Conservation (phyloP, 768 basidiomycete species). For the Macrolepiota dolichaula region DNA sequence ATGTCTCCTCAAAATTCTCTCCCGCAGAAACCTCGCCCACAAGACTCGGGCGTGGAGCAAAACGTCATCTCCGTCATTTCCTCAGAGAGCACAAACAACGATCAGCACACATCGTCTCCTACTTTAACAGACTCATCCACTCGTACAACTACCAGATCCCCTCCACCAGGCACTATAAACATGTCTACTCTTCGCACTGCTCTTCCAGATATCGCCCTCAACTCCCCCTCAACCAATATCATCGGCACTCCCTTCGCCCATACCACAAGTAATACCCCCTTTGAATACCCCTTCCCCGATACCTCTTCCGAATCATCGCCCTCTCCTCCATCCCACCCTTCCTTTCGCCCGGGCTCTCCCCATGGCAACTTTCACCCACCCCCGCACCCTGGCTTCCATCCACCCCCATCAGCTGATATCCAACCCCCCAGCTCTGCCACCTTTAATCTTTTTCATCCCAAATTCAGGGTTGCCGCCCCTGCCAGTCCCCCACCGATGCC, state of each 20-base stretch:
- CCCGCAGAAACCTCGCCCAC: background rate
- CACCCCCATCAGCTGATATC: background rate
- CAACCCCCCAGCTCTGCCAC: background rate
- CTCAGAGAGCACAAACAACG: background rate
- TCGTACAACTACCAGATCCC: conserved; percentile 3
- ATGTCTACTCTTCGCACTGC: conserved; percentile 20
- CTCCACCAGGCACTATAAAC: conserved; percentile 12
- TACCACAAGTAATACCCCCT: conserved; percentile 17
- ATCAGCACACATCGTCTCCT: background rate
- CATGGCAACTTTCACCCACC: conserved; percentile 1
- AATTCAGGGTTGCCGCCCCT: conserved; percentile 1
- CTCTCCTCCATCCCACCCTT: conserved; percentile 9
- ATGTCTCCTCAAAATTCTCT: conserved; percentile 5
- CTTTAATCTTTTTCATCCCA: conserved; percentile 5
- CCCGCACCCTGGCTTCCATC: conserved; percentile 1
- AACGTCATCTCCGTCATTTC: conserved; percentile 1
- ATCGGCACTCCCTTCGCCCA: conserved; percentile 27
- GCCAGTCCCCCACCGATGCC: conserved; percentile 9
- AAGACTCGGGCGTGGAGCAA: background rate
- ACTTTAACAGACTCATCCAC: background rate
- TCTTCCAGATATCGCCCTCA: conserved; percentile 23
- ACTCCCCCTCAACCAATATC: conserved; percentile 25
- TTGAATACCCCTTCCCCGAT: conserved; percentile 30
- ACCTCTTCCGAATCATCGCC: conserved; percentile 10
- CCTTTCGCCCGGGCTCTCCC: conserved; percentile 8